These are phyloP conservation scores for Lathyrus tuberosus DNA, from an alignment of 306 rosid species.

Conservation along the genomic window DNA sequence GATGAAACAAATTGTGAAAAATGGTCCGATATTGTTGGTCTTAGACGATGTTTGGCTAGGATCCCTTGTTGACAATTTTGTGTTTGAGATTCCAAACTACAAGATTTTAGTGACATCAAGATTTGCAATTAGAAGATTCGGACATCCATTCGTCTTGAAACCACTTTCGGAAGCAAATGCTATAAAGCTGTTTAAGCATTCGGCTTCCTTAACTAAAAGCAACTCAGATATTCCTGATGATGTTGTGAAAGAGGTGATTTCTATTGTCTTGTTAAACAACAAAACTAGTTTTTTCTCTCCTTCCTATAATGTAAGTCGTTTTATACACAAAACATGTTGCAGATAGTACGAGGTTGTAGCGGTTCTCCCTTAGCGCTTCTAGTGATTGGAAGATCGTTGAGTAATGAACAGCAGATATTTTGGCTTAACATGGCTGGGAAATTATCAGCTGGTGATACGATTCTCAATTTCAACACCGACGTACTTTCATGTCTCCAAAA, in stretches of 20 bases:
- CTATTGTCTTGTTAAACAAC: background rate
- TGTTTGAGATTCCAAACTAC: slow-evolving; percentile 41
- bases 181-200: slow-evolving; percentile 44
- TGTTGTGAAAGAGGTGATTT: slow-evolving; percentile 51
- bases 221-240: slow-evolving; percentile 40
- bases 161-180: slow-evolving; percentile 51
- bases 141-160: slow-evolving; percentile 33
- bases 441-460: slow-evolving; percentile 41
- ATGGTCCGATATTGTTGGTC: slow-evolving; percentile 49
- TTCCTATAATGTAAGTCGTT: background rate
- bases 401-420: slow-evolving; percentile 17
- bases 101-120: slow-evolving; percentile 73
- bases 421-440: slow-evolving; percentile 44
- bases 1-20: slow-evolving; percentile 31
- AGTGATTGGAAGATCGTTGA: slow-evolving; percentile 50
- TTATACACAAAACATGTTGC: slow-evolving; percentile 16
- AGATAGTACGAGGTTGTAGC: slow-evolving; percentile 58
- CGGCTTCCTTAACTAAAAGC: slow-evolving; percentile 44
- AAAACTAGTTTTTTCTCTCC: background rate
- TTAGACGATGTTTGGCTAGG: slow-evolving; percentile 62
- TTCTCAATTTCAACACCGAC: slow-evolving; percentile 34
- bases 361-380: slow-evolving; percentile 63
- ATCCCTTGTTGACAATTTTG: slow-evolving; percentile 51
- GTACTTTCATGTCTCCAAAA: slow-evolving; percentile 51
- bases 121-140: slow-evolving; percentile 44